These are phyloP conservation scores for Takashimella koratensis DNA, from an alignment of 1,284 basidiomycete species.

Conservation along the genomic window DNA sequence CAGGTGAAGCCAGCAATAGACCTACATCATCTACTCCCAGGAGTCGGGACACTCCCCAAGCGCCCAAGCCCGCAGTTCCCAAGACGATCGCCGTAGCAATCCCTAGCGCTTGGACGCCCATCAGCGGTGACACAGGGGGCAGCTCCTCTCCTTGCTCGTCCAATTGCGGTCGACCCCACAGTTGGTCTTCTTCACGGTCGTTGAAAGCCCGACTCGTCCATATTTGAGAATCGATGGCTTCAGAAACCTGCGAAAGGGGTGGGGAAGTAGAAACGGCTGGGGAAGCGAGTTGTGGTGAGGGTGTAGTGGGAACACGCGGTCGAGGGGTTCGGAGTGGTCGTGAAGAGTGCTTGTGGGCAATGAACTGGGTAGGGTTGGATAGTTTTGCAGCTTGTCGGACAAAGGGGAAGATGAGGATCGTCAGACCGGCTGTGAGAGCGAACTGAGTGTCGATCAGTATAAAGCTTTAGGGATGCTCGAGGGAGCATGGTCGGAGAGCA, in stretches of 20 bases:
- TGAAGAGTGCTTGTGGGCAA: slow-evolving; percentile 18
- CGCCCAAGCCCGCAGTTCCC: slow-evolving; percentile 32
- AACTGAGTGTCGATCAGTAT: too few relatives aligned
- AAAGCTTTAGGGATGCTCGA: too few relatives aligned
- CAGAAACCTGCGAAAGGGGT: not conserved
- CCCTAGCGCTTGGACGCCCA: slow-evolving; percentile 37
- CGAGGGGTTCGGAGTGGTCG: not conserved
- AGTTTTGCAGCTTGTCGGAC: slow-evolving; percentile 32
- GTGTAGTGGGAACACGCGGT: not conserved
- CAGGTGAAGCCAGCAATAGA: slow-evolving; percentile 1
- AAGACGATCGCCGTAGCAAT: slow-evolving; percentile 41
- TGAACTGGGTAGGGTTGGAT: slow-evolving; percentile 21
- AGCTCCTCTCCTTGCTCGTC: slow-evolving; percentile 8
- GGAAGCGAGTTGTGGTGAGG: not conserved
- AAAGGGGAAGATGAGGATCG: slow-evolving; percentile 33
- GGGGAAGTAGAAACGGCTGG: not conserved
- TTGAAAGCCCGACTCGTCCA: slow-evolving; percentile 21
- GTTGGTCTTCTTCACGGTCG: slow-evolving; percentile 24
- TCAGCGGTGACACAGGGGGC: slow-evolving; percentile 15
- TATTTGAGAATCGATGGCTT: not conserved
- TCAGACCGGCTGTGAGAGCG: slow-evolving; percentile 36
- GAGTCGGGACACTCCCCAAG: slow-evolving; percentile 28
- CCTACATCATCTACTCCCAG: slow-evolving; percentile 40
- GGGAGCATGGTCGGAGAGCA: not conserved
- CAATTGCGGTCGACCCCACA: slow-evolving; percentile 19